These are phyloP conservation scores for Plasmodium falciparum DNA, from an alignment of 169 alveolate species.

Conservation along the genomic window DNA sequence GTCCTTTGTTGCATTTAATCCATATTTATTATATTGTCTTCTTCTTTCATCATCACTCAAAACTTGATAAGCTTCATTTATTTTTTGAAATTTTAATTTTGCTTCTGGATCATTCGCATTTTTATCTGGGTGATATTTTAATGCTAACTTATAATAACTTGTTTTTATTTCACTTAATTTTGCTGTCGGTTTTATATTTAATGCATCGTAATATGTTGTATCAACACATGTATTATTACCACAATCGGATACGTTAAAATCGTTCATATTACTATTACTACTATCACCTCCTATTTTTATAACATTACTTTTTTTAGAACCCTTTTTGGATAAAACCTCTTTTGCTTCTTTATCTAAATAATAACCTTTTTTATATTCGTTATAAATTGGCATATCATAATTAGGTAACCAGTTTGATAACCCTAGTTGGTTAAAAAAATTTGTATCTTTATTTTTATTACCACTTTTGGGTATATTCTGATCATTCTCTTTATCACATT, in stretches of 20 bases:
- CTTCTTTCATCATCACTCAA: conserved; percentile 79
- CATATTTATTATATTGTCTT: conserved; percentile 78
- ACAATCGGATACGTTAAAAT: background rate
- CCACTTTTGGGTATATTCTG: background rate
- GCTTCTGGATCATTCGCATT: conserved; percentile 85
- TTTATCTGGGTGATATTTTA: conserved; percentile 95
- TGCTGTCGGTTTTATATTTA: conserved; percentile 84
- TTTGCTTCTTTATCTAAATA: conserved; percentile 51
- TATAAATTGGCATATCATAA: conserved; percentile 2
- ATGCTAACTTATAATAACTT: conserved; percentile 94
- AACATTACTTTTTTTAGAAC: conserved; percentile 7
- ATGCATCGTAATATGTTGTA: conserved; percentile 78
- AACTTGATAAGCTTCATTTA: conserved; percentile 85
- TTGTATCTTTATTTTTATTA: background rate
- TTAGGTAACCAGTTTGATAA: background rate
- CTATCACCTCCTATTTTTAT: background rate
- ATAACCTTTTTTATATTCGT: conserved; percentile 52
- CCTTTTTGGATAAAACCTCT: background rate
- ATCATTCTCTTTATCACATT: background rate
- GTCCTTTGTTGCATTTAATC: conserved; percentile 72
- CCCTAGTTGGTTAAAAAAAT: conserved; percentile 16
- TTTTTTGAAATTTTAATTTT: conserved; percentile 82
- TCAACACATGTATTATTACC: conserved; percentile 61
- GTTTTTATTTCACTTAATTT: conserved; percentile 90
- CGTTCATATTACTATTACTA: background rate